Percentiles rank a stretch among this genome's conserved stretches.
Conservation (phyloP, 2,329 filamentous ascomycete species). For the Colletotrichum siamense region DNA sequence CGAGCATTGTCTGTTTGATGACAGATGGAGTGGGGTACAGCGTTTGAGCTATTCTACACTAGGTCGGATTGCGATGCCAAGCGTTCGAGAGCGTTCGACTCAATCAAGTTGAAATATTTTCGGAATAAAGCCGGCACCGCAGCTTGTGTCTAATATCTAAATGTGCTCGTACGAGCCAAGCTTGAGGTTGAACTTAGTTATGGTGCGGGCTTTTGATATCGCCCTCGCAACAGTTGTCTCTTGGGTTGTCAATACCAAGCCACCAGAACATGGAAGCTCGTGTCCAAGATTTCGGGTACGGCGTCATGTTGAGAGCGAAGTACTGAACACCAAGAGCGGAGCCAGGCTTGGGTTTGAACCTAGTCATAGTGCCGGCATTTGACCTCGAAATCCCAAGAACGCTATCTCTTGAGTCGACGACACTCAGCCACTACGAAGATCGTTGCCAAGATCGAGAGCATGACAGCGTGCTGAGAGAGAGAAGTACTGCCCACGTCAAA, state of each 20-base stretch:
- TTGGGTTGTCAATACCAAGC: background rate
- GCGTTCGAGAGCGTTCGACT: background rate
- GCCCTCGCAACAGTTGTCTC: background rate
- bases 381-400: background rate
- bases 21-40: background rate
- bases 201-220: background rate
- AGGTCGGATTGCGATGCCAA: background rate
- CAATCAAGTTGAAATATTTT: background rate
- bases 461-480: background rate
- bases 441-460: fast-evolving
- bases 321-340: background rate
- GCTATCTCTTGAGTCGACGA: background rate
- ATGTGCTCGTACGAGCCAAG: background rate
- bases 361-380: background rate
- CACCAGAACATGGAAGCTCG: background rate
- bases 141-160: background rate
- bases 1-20: background rate
- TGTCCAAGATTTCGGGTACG: background rate
- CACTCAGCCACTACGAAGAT: background rate
- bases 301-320: background rate
- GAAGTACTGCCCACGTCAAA: background rate
- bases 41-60: background rate
- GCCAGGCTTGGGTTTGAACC: background rate
- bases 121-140: background rate
- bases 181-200: background rate